Evolutionary conservation across 495 filamentous ascomycete genomes (phyloP).

Genomic region (Talaromyces thailandensis): DNA sequence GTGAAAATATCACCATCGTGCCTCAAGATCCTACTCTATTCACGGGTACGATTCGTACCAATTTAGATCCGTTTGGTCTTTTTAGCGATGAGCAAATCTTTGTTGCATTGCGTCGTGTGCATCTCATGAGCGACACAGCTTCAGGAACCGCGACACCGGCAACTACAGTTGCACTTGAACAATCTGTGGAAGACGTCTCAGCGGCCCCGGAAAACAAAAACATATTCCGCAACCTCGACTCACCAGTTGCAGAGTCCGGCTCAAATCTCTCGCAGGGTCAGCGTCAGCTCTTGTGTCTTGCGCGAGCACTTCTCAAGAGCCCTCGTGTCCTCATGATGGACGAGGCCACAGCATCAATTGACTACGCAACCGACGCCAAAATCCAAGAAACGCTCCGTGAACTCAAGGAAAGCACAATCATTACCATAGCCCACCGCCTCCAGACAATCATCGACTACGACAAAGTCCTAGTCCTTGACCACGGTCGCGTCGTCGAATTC

Average conservation of each 20-base stretch:
- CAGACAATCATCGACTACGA: conserved; percentile 97
- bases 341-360: conserved; percentile 96
- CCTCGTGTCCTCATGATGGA: conserved; percentile 97
- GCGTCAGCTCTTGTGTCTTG: conserved; percentile 89
- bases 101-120: conserved; percentile 78
- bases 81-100: conserved; percentile 93
- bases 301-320: conserved; percentile 83
- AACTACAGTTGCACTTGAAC: conserved; percentile 9
- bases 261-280: conserved; percentile 97
- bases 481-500: conserved; percentile 79
- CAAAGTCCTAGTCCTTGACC: conserved; percentile 94
- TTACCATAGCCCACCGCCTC: conserved; percentile 95
- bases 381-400: conserved; percentile 94
- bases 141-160: conserved; percentile 32
- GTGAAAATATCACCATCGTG: conserved; percentile 93
- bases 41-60: conserved; percentile 87
- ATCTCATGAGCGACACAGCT: conserved; percentile 63
- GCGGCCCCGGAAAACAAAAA: conserved; percentile 70
- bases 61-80: conserved; percentile 87
- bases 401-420: conserved; percentile 77
- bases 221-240: conserved; percentile 80
- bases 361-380: conserved; percentile 91
- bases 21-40: conserved; percentile 98
- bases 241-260: conserved; percentile 81
- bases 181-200: conserved; percentile 13